Evolutionary conservation across 306 rosid genomes (phyloP), one percentile per base, ranked within the genome.

Genomic region (Gillenia trifoliata): DNA sequence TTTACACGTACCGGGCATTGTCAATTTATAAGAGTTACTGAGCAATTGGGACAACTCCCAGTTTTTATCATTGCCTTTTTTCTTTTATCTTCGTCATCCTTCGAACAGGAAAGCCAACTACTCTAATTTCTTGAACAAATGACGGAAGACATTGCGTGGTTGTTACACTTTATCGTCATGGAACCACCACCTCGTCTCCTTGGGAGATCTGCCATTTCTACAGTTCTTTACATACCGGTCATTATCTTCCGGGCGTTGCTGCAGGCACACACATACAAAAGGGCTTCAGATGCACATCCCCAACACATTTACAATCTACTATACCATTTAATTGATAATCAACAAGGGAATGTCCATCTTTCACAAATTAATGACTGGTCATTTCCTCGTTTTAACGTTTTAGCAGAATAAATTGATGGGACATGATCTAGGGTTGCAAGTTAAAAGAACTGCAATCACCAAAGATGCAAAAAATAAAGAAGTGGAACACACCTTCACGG

Each of bases 161-260:
- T 73, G 50, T 85, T 84, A 95, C 74, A 95, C 99, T 85, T 95
- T 95, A 70, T 95, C 99, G 65, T 95, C 99, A 76, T 95, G 99
- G 88, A 95, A 95, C 99, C 99, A 95, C 99, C 99, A 95, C 88
- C 99, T 92, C 7, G 99, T 95, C 92, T 95, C 98, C 87, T 95
- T 95, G 8, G 99, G 99, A 22, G 99, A 95, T 81, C 99, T 77
- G 40, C 99, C 99, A 57, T 95, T 95, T 84, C 96, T 90, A 87
- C 99, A 95, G 79, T 95, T 95, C 91, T 85, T 92, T 84, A 95
- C 99, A 84, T 95, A 95, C 72, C 99, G 97, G 31, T 95, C 99
- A 38, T 95, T 90, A 82, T 95, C 99, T 73, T 95, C 99, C 23
- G 99, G 99, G 68, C 96, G 98, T 95, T 92, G 97, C 99, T 95